Base-by-base conservation (phyloP, 176 grass and related monocot species). In the Stipa capillata region DNA sequence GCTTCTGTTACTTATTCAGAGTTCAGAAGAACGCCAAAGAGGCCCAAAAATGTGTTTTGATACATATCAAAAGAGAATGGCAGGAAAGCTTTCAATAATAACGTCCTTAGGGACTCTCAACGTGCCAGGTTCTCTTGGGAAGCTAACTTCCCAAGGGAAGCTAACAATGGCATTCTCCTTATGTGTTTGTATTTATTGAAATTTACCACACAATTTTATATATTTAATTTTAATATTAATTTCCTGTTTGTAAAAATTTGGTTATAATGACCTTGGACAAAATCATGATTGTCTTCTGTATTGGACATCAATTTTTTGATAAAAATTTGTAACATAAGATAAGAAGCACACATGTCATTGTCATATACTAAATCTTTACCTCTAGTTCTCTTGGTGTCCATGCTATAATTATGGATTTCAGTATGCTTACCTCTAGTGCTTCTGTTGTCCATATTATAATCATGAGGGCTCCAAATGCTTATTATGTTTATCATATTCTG, bases 401-500 rank as follows among this genome's bases (percentile, higher is more conserved):
- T 76, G 37, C 6, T 76, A 60, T 60, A 60, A 49, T 62, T 21
- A 64, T 74, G 16, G 15, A 63, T 76, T 68, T 71, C 16, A n/a
- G 73, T 28, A 65, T 73, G 70, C 23, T 66, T 69, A 72, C n/a
- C 41, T 80, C 29, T 48, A 33, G 16, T 29, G 23, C 21, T 84
- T 74, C 74, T 86, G 66, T 50, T 86, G 83, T 37, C 44, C 76
- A 40, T 86, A 27, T 75, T 60, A 78, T 49, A 69, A 66, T 69
- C 42, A 59, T 24, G 23, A 78, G 39, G 37, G 37, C 67, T 49
- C 50, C 71, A 73, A 74, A 74, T 91, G 36, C 60, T 74, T 74
- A 35, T 79, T 79, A 34, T 67, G 73, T 56, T 68, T 21, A 43
- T 42, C 34, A 29, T n/a, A n/a, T 45, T 69, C 41, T 9, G 23